phyloP scores from a whole-genome alignment of 1,284 basidiomycete species.

The Cystobasidium pallidum region DNA sequence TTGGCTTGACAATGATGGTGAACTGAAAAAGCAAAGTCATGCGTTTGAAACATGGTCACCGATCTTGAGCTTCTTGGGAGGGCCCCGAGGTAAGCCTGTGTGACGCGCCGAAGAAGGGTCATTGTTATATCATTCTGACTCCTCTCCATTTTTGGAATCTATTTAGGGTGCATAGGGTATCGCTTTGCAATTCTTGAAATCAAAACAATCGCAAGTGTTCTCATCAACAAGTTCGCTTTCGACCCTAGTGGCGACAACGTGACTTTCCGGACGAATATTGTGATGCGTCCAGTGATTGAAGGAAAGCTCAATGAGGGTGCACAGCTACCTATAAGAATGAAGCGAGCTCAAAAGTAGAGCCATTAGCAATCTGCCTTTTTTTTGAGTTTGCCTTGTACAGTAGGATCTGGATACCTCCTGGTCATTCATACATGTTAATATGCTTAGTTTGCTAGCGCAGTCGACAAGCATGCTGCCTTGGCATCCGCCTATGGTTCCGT shows the following conservation, averaged over 20 bases:
- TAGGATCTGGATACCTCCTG: no score
- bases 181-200: conserved; percentile 40
- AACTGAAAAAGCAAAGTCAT: conserved; percentile 8
- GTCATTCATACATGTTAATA: no score
- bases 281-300: conserved; percentile 2
- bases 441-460: no score
- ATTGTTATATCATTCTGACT: neutral
- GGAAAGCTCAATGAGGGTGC: conserved; percentile 9
- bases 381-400: neutral
- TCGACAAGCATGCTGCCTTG: no score
- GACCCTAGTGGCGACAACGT: neutral
- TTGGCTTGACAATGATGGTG: conserved; percentile 46
- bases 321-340: conserved; percentile 26
- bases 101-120: no score
- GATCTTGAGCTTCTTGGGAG: conserved; percentile 34
- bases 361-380: no score
- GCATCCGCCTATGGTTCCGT: no score
- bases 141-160: neutral
- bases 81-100: conserved; percentile 1
- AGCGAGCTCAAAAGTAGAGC: no score
- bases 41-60: conserved; percentile 25
- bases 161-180: conserved; percentile 21
- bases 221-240: conserved; percentile 36
- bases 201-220: conserved; percentile 31
- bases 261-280: conserved; percentile 16